Percentiles rank a stretch among this genome's conserved stretches.
These are phyloP conservation scores for Micractinium sp. DNA, from an alignment of 139 green algal genomes.

Conservation along the genomic window DNA sequence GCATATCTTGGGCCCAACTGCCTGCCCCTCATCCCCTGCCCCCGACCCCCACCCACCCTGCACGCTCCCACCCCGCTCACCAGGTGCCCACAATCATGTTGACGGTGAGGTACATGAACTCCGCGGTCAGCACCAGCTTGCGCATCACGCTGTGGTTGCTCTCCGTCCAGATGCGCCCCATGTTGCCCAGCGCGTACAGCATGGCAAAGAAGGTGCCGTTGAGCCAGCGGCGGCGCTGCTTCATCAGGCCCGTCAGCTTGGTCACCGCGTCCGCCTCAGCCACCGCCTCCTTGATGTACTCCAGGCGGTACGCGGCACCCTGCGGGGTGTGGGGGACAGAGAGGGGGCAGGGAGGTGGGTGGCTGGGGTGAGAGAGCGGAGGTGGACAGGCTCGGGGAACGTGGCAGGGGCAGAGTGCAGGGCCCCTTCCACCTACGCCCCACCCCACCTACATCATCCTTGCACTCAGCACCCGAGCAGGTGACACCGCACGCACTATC, in stretches of 20 bases:
- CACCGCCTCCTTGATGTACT: conserved; percentile 58
- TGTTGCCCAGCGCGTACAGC: conserved; percentile 54
- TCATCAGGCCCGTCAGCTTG: conserved; percentile 50
- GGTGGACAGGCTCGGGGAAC: no score
- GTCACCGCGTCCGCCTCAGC: conserved; percentile 53
- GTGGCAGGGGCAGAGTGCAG: no score
- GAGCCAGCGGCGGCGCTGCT: conserved; percentile 55
- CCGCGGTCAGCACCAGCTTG: conserved; percentile 19
- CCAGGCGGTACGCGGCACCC: conserved; percentile 38
- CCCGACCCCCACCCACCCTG: background rate
- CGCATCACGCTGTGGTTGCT: conserved; percentile 32
- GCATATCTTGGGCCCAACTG: background rate
- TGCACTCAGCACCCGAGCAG: no score
- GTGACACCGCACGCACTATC: no score
- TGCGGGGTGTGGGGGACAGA: background rate
- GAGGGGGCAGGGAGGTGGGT: background rate
- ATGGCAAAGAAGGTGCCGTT: conserved; percentile 59
- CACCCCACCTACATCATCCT: no score
- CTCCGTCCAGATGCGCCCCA: conserved; percentile 53
- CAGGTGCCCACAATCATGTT: conserved; percentile 38
- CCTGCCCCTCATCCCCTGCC: no score
- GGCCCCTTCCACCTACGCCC: no score
- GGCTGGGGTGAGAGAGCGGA: background rate
- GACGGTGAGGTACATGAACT: conserved; percentile 39
- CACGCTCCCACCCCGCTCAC: background rate